phyloP scores from a whole-genome alignment of 257 asterid species.

The Fraxinus quadrangulata region DNA sequence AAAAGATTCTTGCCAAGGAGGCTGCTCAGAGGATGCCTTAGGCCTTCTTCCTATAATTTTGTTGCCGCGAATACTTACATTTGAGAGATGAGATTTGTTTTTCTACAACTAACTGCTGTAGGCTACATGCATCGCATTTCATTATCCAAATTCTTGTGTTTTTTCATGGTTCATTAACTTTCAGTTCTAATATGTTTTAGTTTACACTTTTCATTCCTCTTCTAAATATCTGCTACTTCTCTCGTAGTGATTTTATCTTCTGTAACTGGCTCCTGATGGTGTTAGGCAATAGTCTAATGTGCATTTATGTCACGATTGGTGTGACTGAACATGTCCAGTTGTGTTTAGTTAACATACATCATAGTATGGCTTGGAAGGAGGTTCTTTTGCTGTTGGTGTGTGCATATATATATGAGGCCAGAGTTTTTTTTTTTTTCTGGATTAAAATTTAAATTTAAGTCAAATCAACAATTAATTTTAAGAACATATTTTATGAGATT shows the following conservation, averaged over 20 bases:
- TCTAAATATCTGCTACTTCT: background rate
- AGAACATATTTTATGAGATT: too few species aligned
- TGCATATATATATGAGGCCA: too few species aligned
- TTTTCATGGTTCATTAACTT: background rate
- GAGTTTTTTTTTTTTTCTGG: too few species aligned
- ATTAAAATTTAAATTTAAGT: too few species aligned
- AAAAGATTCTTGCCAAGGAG: constrained; percentile 53
- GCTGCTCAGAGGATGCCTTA: constrained; percentile 58
- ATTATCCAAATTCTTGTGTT: background rate
- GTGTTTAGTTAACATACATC: too few species aligned
- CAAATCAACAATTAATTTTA: too few species aligned
- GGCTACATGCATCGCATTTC: background rate
- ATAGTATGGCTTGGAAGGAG: too few species aligned
- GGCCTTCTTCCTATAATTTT: background rate
- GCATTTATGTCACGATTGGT: too few species aligned
- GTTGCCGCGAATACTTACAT: constrained; percentile 8
- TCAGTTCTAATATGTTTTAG: background rate
- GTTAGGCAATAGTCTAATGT: too few species aligned
- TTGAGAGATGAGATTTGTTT: background rate
- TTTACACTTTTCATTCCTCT: background rate
- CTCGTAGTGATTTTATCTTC: background rate
- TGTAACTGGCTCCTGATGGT: too few species aligned
- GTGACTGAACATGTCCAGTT: too few species aligned
- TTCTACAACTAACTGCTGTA: background rate
- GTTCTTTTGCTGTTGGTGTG: too few species aligned